A percentile compares a stretch with the other conserved stretches of the same genome.
These are phyloP conservation scores for Leishmania major DNA, from an alignment of 208 protist genomes.

Conservation along the genomic window DNA sequence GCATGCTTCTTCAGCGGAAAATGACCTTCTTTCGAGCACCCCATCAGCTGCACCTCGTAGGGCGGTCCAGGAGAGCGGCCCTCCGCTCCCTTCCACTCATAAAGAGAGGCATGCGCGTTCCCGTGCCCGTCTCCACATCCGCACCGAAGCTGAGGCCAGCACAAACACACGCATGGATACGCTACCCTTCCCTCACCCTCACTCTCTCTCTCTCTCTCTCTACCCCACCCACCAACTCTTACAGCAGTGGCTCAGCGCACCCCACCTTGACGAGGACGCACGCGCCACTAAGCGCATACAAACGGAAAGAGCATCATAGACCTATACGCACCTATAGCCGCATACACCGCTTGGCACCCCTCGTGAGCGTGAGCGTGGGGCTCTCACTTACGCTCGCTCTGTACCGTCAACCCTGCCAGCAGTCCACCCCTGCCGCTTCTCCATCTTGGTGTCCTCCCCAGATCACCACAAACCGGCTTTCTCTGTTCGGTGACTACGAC, in stretches of 20 bases:
- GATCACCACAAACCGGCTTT: neutral
- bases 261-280: neutral
- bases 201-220: neutral
- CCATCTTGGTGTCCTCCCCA: neutral
- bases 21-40: neutral
- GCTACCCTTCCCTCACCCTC: neutral
- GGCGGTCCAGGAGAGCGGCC: neutral
- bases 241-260: neutral
- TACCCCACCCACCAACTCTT: neutral
- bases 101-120: neutral
- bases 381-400: neutral
- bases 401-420: neutral
- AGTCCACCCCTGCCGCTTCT: neutral
- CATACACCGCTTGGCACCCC: neutral
- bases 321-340: neutral
- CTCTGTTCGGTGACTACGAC: neutral
- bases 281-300: neutral
- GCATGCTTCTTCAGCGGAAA: neutral
- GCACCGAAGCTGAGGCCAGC: neutral
- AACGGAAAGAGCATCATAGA: neutral
- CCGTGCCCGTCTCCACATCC: neutral
- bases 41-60: neutral
- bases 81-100: neutral
- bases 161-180: neutral
- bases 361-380: neutral